Conservation (phyloP, 2,329 filamentous ascomycete genomes). For the Epicoccum nigrum region DNA sequence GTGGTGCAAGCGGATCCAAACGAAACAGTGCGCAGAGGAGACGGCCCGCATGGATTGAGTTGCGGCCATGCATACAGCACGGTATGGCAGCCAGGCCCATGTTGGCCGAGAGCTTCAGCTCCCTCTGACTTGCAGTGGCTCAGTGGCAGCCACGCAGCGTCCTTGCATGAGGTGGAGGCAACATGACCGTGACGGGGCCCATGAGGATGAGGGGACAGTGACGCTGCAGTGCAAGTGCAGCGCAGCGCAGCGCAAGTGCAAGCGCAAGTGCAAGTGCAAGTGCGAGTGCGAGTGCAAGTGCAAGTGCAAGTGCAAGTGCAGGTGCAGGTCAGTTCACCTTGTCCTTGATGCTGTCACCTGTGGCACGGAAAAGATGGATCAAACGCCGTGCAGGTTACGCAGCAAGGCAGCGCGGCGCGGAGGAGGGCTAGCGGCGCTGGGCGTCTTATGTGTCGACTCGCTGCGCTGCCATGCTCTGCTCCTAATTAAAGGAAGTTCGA, state of each 20-base stretch:
- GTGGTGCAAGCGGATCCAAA: constrained; percentile 14
- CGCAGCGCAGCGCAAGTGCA: too few species aligned
- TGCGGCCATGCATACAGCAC: constrained; percentile 3
- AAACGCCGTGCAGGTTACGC: constrained; percentile 7
- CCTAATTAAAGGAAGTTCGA: constrained; percentile 15
- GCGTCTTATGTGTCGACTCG: constrained; percentile 7
- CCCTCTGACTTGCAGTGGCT: neutral
- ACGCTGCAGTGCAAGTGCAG: constrained; percentile 10
- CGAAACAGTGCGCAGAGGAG: constrained; percentile 14
- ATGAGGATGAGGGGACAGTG: neutral
- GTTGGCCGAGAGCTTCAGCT: constrained; percentile 26
- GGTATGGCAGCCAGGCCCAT: constrained; percentile 12
- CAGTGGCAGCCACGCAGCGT: neutral
- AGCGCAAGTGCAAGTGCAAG: too few species aligned
- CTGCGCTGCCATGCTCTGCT: constrained; percentile 17
- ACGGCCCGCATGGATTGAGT: constrained; percentile 27
- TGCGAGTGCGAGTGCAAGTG: too few species aligned
- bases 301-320: too few species aligned
- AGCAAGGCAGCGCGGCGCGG: neutral
- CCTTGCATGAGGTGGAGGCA: constrained; percentile 10
- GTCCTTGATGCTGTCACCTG: too few species aligned
- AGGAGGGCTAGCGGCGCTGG: constrained; percentile 1
- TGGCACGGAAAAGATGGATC: constrained; percentile 1
- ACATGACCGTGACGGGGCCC: too few species aligned
- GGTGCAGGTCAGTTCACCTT: too few species aligned